phyloP scores from a whole-genome alignment of 2,329 filamentous ascomycete genomes.

The Pseudogymnoascus sp. region DNA sequence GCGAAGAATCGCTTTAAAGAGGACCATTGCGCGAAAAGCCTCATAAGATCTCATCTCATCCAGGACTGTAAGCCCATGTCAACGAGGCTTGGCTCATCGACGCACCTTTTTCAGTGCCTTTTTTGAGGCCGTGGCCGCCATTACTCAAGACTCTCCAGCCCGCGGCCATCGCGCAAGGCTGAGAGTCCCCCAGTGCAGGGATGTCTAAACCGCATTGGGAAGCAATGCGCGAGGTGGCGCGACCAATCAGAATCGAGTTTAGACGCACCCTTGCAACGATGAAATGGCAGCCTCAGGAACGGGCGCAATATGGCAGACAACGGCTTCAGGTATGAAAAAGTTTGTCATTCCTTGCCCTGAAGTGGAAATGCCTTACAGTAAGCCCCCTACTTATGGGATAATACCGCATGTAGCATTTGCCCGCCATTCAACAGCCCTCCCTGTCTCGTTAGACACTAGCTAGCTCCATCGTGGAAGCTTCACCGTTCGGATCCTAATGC shows the following conservation, averaged over 20 bases:
- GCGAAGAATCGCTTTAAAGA: not conserved
- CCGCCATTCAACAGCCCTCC: not conserved
- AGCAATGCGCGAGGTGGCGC: slow-evolving; percentile 4
- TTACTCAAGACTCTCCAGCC: not conserved
- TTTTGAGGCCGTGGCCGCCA: not conserved
- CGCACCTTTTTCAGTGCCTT: not conserved
- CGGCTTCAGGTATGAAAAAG: not conserved
- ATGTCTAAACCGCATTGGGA: slow-evolving; percentile 1
- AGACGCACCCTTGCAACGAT: not conserved
- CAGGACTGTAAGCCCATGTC: not conserved
- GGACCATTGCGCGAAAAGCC: not conserved
- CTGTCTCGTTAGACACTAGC: not conserved
- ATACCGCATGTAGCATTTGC: not conserved
- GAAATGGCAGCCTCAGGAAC: not conserved
- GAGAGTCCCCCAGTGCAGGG: not conserved
- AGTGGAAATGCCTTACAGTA: not conserved
- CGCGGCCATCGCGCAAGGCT: not conserved
- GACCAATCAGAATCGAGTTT: not conserved
- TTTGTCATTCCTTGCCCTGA: not conserved
- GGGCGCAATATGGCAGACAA: not conserved
- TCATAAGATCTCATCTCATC: not conserved
- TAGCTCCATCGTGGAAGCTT: not conserved
- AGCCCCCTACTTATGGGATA: not conserved
- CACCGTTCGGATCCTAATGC: not conserved
- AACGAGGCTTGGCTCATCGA: not conserved